A percentile compares a stretch with the other conserved stretches of the same genome.
These are phyloP conservation scores for Anisodus acutangulus DNA, from an alignment of 257 asterid genomes.

Conservation along the genomic window DNA sequence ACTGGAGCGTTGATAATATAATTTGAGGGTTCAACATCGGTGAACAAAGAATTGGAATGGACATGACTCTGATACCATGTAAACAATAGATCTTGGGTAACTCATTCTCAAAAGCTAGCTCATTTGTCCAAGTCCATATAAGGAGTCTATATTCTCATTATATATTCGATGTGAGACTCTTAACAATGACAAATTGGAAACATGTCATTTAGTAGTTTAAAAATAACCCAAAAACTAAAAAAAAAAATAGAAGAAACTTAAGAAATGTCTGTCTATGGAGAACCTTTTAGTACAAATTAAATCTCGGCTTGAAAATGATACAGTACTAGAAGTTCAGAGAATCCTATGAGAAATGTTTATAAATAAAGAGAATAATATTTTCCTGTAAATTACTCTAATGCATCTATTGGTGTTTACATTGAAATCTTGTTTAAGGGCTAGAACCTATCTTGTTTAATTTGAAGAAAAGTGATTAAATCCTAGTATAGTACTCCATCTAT, in stretches of 20 bases:
- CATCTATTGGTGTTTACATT: neutral
- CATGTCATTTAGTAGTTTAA: neutral
- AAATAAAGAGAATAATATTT: neutral
- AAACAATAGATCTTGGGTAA: too few relatives aligned
- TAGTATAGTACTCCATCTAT: too few relatives aligned
- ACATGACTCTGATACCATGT: too few relatives aligned
- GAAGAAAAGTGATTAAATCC: neutral
- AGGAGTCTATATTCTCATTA: too few relatives aligned
- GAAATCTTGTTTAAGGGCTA: neutral
- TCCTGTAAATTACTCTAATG: slow-evolving; percentile 17
- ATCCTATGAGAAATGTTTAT: neutral
- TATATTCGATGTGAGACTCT: too few relatives aligned
- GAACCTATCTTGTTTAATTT: neutral
- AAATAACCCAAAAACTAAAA: neutral
- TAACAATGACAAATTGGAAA: neutral
- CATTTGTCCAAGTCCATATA: too few relatives aligned
- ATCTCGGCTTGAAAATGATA: neutral
- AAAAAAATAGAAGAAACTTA: neutral
- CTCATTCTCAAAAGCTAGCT: too few relatives aligned
- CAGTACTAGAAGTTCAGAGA: neutral
- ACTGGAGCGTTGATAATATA: too few relatives aligned
- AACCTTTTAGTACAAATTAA: neutral
- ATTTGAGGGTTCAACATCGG: too few relatives aligned
- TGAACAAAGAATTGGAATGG: too few relatives aligned
- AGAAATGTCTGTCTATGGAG: neutral